Base-by-base conservation (phyloP, 1,284 basidiomycete genomes). In the Tilletia caries region DNA sequence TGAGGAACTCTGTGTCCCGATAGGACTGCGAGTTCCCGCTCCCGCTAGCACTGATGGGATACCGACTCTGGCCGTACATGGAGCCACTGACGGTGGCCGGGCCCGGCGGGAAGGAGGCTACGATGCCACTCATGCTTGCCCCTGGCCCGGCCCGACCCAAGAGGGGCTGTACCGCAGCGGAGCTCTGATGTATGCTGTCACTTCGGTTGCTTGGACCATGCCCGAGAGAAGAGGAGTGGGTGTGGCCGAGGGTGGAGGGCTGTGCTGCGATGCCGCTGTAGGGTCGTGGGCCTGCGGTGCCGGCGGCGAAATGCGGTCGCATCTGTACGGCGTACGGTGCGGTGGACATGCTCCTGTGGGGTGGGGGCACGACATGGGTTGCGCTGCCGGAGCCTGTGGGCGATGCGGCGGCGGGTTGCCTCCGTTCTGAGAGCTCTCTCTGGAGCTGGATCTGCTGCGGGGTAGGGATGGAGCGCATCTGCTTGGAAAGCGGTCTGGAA, bases 51-150 rank as follows among this genome's bases (percentile, higher is more conserved):
- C 33, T 62, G 58, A 62, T 20, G 15, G 58, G 58, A 34, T 62
- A 62, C 32, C 58, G 58, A 20, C 58, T 29, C 32, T 12, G 18
- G 33, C 58, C 58, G 29, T 62, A 62, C 27, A 34, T 33, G 27
- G 58, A 62, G 27, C 33, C 58, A 29, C 58, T 62, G 29, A 62
- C 58, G 29, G 58, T 62, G 58, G 32, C 58, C 3, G 58, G 58
- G 12, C 58, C 58, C 1, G 58, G 32, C 3, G 58, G 58, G 29
- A 62, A 62, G 32, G 58, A 33, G 32, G 58, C 58, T 15, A 62
- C 58, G 58, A 62, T 37, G 18, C 58, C 58, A n/a, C 58, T 62
- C 58, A 34, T 62, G 32, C 58, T 62, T n/a, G 58, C 58, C 13
- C 58, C 58, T 3, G 58, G 58, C 12, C 48, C 48, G 8, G 32